Evolutionary conservation across 1,284 basidiomycete species (phyloP), one percentile per base, ranked within the genome.

Genomic region (Mrakiaceae sp.): DNA sequence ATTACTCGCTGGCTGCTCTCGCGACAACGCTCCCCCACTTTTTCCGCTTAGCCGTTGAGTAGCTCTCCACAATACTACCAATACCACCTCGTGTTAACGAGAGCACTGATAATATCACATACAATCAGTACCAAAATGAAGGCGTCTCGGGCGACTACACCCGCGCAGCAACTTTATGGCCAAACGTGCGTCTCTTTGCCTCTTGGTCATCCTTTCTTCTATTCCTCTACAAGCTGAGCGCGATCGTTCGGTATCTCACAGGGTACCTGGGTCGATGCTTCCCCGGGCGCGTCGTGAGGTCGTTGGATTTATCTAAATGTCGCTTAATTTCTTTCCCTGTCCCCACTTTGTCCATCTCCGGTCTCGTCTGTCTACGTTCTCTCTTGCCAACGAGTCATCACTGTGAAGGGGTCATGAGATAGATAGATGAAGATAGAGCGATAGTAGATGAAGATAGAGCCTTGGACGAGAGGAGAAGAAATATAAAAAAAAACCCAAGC

Each of bases 1-100:
- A 86, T 69, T 88, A 81, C 71, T 83, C 84, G 3, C 77, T 91
- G n/a, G 79, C 79, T 12, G 79, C 80, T 4, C 78, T 90, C 58
- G 79, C 87, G 62, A 72, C 77, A 0, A 79, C 79, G 12, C 71
- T 92, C 5, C 84, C 86, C 0, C 89, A 93, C 74, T 93, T 90
- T 77, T 87, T 93, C 74, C 80, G 89, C 66, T 77, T 91, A 58
- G 89, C 88, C 54, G 87, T 89, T 27, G 69, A 80, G 87, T 82
- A n/a, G 56, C 67, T 64, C 67, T 48, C 50, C 64, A 52, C 27
- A 42, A 0, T 43, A 11, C n/a, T 57, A 59, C 9, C n/a, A 55
- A 10, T 57, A 52, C 12, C 6, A 14, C 40, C 10, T 44, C 39
- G 66, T 55, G 52, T 44, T 60, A 10, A 4, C 5, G 7, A 3